These are phyloP conservation scores for Marsdenia floribunda DNA, from an alignment of 257 asterid species.

Conservation along the genomic window DNA sequence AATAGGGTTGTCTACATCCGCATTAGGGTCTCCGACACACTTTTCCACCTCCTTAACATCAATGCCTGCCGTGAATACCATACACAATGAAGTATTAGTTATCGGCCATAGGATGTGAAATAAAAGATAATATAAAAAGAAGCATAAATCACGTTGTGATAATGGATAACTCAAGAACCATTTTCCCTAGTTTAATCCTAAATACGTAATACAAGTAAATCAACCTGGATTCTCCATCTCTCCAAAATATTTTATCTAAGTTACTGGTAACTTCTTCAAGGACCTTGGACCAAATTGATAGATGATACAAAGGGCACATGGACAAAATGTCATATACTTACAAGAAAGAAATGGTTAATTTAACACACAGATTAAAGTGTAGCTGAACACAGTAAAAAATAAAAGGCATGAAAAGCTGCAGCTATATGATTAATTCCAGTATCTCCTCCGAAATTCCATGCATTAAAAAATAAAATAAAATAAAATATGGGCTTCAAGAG, in stretches of 20 bases:
- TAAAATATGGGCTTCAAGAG: neutral
- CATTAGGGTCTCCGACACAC: conserved; percentile 79
- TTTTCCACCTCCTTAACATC: conserved; percentile 65
- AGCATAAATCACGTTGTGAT: neutral
- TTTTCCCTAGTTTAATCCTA: neutral
- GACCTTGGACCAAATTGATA: neutral
- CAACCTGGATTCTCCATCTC: neutral
- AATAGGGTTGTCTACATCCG: conserved; percentile 69
- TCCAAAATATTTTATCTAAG: neutral
- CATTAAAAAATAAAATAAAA: neutral
- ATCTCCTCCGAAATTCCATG: neutral
- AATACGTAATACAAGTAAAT: neutral
- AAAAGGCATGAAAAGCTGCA: neutral
- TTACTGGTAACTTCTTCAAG: neutral
- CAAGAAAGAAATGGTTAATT: neutral
- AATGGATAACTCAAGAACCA: neutral
- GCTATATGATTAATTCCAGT: neutral
- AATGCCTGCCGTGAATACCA: conserved; percentile 37
- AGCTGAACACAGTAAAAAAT: neutral
- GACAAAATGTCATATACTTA: neutral
- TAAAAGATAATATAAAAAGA: neutral
- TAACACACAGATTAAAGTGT: neutral
- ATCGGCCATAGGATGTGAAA: neutral
- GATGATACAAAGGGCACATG: neutral
- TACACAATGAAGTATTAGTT: neutral